These are phyloP conservation scores for Neltuma alba DNA, from an alignment of 306 rosid species.

Conservation along the genomic window DNA sequence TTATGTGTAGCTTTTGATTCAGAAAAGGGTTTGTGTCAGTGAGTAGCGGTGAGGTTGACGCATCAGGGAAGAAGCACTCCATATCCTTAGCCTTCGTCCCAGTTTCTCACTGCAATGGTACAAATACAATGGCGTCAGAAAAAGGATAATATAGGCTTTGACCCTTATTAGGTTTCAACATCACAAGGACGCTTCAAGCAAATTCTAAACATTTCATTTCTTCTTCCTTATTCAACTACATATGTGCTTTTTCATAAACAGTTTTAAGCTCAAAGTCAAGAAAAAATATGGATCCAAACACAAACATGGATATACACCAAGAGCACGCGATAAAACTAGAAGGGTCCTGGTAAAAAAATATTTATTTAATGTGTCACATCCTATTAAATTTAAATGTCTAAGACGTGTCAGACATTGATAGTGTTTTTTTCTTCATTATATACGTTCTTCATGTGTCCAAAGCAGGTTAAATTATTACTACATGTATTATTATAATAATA, in stretches of 20 bases:
- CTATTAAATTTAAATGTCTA: not conserved
- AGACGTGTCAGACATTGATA: not conserved
- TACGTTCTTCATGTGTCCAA: not conserved
- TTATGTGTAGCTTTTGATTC: conserved; percentile 15
- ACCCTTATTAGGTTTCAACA: conserved; percentile 28
- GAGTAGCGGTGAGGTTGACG: conserved; percentile 42
- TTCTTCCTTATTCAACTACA: not conserved
- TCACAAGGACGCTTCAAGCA: conserved; percentile 11
- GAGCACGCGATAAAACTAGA: not conserved
- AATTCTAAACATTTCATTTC: not conserved
- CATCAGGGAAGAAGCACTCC: conserved; percentile 28
- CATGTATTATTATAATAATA: not conserved
- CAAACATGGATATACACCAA: not conserved
- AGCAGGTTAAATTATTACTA: not conserved
- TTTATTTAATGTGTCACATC: not conserved
- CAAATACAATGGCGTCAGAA: conserved; percentile 19
- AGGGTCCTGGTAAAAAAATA: not conserved
- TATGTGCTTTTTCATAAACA: too few relatives aligned
- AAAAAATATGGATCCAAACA: not conserved
- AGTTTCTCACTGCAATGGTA: conserved; percentile 14
- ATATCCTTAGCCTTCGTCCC: not conserved
- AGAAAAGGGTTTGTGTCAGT: conserved; percentile 15
- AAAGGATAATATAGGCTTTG: conserved; percentile 12
- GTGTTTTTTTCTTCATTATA: not conserved
- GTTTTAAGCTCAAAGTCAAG: not conserved